Evolutionary conservation across 2,329 filamentous ascomycete species (phyloP), one percentile per base, ranked within the genome.

Genomic region (Penicillium sp.): DNA sequence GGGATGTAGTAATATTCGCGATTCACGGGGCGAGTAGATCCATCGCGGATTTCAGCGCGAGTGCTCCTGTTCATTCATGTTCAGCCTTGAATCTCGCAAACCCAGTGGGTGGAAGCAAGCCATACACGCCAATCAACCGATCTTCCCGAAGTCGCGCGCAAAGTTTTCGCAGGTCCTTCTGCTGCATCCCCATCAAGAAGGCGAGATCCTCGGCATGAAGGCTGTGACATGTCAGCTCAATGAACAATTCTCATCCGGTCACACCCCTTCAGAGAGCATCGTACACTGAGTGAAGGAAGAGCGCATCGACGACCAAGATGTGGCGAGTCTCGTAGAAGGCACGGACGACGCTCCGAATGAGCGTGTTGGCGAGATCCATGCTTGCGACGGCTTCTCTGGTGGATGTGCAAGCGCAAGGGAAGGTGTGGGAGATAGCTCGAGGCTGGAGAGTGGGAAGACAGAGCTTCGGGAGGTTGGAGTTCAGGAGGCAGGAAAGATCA

Each of bases 1-100:
- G 97, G 93, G 74, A 99, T 94, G 78, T 91, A 99, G 80, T 96
- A 99, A 83, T 96, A 99, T 63, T 94, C 96, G 69, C 91, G 87
- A 73, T 90, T 92, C 66, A 90, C 88, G 5, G 91, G 90, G 54
- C 92, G 88, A 59, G 90, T 89, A 60, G 92, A 90, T 54, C 91
- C 91, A 71, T 93, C 90, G 66, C 89, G 88, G 57, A 90, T 81
- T 74, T 96, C 92, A 52, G 88, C 86, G 61, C 92, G 88, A 35
- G 88, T 87, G 74, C 88, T 88, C 69, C 85, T 91, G 71, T 60
- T 43, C 14, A 34, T 28, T 28, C 11, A 12, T 17, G 37, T 51
- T 68, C 57, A 71, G 68, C 54, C 56, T 28, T 38, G 22, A 12
- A 28, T 2, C 34, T 31, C 37, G 17, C n/a, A 34, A 25, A 3